Conservation (phyloP, 345 rosid genomes). For the Lepidium africanum region DNA sequence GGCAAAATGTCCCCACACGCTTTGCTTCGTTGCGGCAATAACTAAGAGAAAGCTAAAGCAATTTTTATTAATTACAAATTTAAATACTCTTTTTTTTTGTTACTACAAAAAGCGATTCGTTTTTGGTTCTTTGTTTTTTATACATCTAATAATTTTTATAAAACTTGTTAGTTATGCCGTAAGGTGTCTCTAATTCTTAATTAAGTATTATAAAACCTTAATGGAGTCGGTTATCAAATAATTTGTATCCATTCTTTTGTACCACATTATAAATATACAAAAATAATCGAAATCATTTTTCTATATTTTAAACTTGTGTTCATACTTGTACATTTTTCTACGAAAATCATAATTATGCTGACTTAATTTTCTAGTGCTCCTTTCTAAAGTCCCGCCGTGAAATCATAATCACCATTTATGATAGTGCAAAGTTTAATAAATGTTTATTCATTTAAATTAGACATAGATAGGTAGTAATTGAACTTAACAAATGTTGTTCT, state of each 20-base stretch:
- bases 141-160: conserved; percentile 5
- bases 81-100: neutral
- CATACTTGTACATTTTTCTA: neutral
- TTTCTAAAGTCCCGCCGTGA: neutral
- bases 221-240: conserved; percentile 26
- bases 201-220: neutral
- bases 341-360: neutral
- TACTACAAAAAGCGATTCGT: conserved; percentile 6
- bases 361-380: neutral
- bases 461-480: neutral
- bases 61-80: neutral
- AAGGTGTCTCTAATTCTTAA: conserved; percentile 7
- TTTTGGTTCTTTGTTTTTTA: neutral
- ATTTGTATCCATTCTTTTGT: conserved; percentile 17
- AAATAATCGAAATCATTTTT: neutral
- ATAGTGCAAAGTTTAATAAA: neutral
- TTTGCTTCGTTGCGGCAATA: conserved; percentile 14
- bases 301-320: neutral
- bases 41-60: neutral
- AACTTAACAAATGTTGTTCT: no score
- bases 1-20: conserved; percentile 6
- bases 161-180: conserved; percentile 14
- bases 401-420: neutral
- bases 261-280: neutral
- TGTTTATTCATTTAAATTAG: neutral